These are phyloP conservation scores for Erigeron canadensis DNA, from an alignment of 129 eudicot genomes.

Conservation along the genomic window DNA sequence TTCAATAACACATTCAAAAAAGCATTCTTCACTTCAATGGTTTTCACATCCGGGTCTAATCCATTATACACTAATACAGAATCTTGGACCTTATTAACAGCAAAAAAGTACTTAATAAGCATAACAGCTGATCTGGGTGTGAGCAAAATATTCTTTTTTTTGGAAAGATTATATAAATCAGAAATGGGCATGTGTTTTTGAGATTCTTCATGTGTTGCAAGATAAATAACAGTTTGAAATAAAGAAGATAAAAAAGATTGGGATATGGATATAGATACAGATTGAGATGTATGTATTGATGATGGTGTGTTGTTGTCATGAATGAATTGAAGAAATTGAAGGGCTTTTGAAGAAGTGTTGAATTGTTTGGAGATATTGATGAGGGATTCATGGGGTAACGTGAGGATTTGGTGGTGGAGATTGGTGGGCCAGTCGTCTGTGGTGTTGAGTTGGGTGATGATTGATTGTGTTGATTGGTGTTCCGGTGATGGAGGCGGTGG, in stretches of 20 bases:
- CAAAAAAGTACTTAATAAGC: conserved; percentile 43
- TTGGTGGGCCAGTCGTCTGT: conserved; percentile 47
- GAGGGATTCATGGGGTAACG: conserved; percentile 42
- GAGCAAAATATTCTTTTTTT: conserved; percentile 36
- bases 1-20: conserved; percentile 33
- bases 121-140: conserved; percentile 43
- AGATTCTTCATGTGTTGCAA: conserved; percentile 39
- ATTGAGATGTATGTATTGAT: conserved; percentile 7
- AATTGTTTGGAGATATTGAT: conserved; percentile 55
- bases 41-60: conserved; percentile 37
- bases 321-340: conserved; percentile 51
- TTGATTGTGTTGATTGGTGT: conserved; percentile 18
- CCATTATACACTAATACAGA: conserved; percentile 37
- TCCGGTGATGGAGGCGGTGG: conserved; percentile 24
- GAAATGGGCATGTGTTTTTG: conserved; percentile 10
- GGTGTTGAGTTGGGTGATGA: conserved; percentile 45
- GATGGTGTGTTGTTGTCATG: conserved; percentile 15
- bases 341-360: conserved; percentile 47
- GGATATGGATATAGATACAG: conserved; percentile 3
- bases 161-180: conserved; percentile 43
- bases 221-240: conserved; percentile 62
- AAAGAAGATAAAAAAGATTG: conserved; percentile 38
- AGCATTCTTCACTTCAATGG: conserved; percentile 29
- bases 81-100: conserved; percentile 39
- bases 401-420: conserved; percentile 40